phyloP scores from a whole-genome alignment of 2,329 filamentous ascomycete genomes.

The Fusarium sp. region DNA sequence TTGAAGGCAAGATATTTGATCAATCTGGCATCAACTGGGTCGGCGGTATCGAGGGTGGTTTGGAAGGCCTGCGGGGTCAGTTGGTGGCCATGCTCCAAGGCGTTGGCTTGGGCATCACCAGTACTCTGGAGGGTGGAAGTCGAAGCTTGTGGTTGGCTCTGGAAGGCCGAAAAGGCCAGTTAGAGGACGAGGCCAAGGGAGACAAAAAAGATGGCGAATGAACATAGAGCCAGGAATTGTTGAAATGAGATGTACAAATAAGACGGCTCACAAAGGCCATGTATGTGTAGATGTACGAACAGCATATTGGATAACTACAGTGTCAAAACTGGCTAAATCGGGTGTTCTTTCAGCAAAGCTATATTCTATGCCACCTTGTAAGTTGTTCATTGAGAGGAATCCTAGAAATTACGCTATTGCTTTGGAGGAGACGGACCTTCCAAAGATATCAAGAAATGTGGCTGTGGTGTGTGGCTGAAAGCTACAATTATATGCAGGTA shows the following conservation, averaged over 20 bases:
- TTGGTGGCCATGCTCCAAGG: conserved; percentile 85
- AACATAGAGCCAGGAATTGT: background rate
- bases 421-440: background rate
- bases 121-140: conserved; percentile 80
- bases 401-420: background rate
- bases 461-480: conserved; percentile 32
- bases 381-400: background rate
- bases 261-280: conserved; percentile 26
- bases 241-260: conserved; percentile 30
- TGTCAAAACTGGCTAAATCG: background rate
- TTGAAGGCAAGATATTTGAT: conserved; percentile 90
- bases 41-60: conserved; percentile 81
- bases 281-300: conserved; percentile 48
- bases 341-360: background rate
- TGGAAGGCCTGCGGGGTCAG: conserved; percentile 84
- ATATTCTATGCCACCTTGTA: background rate
- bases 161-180: conserved; percentile 81
- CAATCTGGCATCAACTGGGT: conserved; percentile 73
- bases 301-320: conserved; percentile 25
- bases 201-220: conserved; percentile 33
- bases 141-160: conserved; percentile 90
- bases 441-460: conserved; percentile 10
- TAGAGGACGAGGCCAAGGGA: conserved; percentile 71
- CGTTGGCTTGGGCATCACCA: conserved; percentile 81
- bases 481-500: conserved; percentile 13